A percentile compares a stretch with the other conserved stretches of the same genome.
phyloP scores from a whole-genome alignment of 2,329 filamentous ascomycete genomes.

The Calonectria pteridis region DNA sequence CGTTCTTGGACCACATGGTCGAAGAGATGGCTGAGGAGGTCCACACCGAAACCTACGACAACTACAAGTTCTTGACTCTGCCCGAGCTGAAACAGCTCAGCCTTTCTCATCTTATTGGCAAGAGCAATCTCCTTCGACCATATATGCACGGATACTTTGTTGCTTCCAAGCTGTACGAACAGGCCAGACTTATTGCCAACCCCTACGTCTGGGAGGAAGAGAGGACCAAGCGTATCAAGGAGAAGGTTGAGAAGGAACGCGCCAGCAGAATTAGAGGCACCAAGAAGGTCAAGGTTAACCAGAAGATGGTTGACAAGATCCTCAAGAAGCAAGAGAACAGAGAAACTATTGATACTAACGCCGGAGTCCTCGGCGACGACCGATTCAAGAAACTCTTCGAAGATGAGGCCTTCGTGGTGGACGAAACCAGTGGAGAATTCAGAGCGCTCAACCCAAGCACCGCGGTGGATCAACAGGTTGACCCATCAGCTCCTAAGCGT shows the following conservation, averaged over 20 bases:
- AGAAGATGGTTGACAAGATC: slow-evolving; percentile 80
- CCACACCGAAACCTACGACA: slow-evolving; percentile 90
- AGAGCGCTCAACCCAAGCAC: slow-evolving; percentile 90
- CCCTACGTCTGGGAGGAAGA: slow-evolving; percentile 96
- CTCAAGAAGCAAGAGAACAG: slow-evolving; percentile 74
- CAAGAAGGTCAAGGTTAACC: slow-evolving; percentile 98
- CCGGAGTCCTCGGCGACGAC: slow-evolving; percentile 81
- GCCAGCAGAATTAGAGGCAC: slow-evolving; percentile 92
- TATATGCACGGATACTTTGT: slow-evolving; percentile 99
- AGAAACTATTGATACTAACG: slow-evolving; percentile 68
- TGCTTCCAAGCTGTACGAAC: slow-evolving; percentile 93
- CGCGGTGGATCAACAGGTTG: slow-evolving; percentile 52
- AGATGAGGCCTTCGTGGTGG: slow-evolving; percentile 91
- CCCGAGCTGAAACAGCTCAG: slow-evolving; percentile 88
- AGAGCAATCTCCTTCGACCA: slow-evolving; percentile 88
- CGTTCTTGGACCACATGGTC: slow-evolving; percentile 96
- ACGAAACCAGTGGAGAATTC: slow-evolving; percentile 91
- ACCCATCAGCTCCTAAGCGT: slow-evolving; percentile 51
- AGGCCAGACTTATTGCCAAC: slow-evolving; percentile 92
- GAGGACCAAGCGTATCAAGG: slow-evolving; percentile 88
- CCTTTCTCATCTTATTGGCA: slow-evolving; percentile 89
- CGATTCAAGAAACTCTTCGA: slow-evolving; percentile 93
- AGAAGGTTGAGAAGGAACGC: slow-evolving; percentile 97
- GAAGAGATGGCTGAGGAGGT: slow-evolving; percentile 96
- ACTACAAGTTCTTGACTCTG: slow-evolving; percentile 97